Evolutionary conservation across 1,284 basidiomycete genomes (phyloP), one percentile per base, ranked within the genome.

Genomic region (Ganoderma lucidum): DNA sequence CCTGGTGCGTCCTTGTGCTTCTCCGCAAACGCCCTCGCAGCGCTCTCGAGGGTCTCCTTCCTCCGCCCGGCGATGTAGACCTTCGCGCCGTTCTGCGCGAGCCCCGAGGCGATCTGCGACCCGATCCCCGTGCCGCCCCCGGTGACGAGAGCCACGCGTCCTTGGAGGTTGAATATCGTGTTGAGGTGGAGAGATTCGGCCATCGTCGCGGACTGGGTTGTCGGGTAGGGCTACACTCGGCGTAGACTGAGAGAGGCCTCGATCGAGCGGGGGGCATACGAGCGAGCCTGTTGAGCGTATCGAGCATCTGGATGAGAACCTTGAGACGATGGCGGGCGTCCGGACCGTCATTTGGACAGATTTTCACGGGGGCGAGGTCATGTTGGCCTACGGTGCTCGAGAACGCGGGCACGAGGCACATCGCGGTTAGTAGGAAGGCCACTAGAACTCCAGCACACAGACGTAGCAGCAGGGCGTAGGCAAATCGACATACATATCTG

Each of bases 121-220:
- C 91, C 90, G 70, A 95, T 95, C 2, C 94, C 94, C 0, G 92
- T 93, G 32, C 91, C 93, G 6, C 93, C 94, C 56, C 94, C 93
- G 0, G 93, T 93, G 41, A 95, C 90, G 42, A 95, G 79, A 8
- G 93, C 92, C 23, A 94, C 81, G 41, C 88, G 85, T 9, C 87
- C 89, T 17, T 83, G 80, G 64, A 93, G 84, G 72, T 88, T 84
- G 74, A 86, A 90, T n/a, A 92, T 71, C 69, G 80, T 83, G 67
- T 85, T 78, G 39, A 73, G 64, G 35, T 81, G 70, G 37, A 74
- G 63, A n/a, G 66, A 67, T 35, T 66, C 68, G 6, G 71, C 61
- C 73, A 75, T 74, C 6, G 4, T 63, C 35, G 59, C 44, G 23
- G 15, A 6, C 53, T 30, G 12, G 28, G 6, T 3, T 30, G 53